Evolutionary conservation across 352 stramenopile species (phyloP).

Genomic region (Globisporangium yorkense): DNA sequence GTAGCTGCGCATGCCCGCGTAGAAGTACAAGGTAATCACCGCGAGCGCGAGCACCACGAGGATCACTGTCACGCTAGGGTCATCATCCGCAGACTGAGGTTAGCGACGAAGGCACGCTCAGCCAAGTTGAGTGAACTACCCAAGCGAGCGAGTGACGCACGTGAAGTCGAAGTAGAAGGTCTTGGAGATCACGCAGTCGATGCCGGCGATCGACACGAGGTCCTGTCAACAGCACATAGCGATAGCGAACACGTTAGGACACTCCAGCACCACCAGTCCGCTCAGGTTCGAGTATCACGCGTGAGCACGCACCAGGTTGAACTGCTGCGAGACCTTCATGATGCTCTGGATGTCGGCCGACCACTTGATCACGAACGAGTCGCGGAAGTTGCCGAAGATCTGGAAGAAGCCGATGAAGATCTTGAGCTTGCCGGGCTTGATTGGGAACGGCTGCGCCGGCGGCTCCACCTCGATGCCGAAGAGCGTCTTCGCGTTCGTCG

Average conservation of each 20-base stretch:
- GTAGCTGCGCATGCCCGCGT: slow-evolving; percentile 60
- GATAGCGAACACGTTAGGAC: background rate
- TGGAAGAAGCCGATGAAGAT: slow-evolving; percentile 82
- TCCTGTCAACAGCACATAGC: slow-evolving; percentile 27
- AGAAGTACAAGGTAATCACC: slow-evolving; percentile 59
- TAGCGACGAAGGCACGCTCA: background rate
- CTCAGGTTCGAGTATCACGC: background rate
- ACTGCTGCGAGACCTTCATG: slow-evolving; percentile 63
- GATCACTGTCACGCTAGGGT: slow-evolving; percentile 40
- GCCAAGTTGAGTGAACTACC: no score
- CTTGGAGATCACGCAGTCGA: slow-evolving; percentile 70
- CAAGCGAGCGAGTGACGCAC: slow-evolving; percentile 19
- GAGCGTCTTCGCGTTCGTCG: slow-evolving; percentile 31
- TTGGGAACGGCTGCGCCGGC: slow-evolving; percentile 31
- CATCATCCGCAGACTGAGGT: background rate
- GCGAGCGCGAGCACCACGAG: slow-evolving; percentile 36
- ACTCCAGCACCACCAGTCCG: no score
- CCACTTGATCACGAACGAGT: slow-evolving; percentile 66
- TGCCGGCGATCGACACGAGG: slow-evolving; percentile 57
- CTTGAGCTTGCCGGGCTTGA: slow-evolving; percentile 70
- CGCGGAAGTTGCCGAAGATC: slow-evolving; percentile 75
- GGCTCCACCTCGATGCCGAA: slow-evolving; percentile 59
- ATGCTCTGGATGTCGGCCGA: slow-evolving; percentile 42
- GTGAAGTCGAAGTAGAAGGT: slow-evolving; percentile 77
- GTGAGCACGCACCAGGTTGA: slow-evolving; percentile 48